Conservation (phyloP, 306 rosid species). For the Quercus ilex region DNA sequence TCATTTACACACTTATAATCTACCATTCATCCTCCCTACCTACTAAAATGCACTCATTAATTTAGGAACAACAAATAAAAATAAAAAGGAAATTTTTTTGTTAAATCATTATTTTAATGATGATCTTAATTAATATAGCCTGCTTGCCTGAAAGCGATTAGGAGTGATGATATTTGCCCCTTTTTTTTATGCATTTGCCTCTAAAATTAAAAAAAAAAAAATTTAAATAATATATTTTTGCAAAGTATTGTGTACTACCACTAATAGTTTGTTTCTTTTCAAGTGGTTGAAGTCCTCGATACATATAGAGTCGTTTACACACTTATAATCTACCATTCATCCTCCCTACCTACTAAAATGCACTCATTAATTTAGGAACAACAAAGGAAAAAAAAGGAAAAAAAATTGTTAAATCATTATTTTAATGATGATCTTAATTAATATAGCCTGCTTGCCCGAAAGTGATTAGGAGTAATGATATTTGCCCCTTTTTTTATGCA, state of each 20-base stretch:
- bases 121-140: no score
- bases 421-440: neutral
- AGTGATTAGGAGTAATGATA: neutral
- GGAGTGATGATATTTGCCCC: neutral
- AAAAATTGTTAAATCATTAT: neutral
- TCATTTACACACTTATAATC: no score
- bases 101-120: no score
- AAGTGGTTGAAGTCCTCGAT: no score
- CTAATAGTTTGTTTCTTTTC: neutral
- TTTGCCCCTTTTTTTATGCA: neutral
- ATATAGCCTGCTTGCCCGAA: neutral
- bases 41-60: neutral
- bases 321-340: no score
- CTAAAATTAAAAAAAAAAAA: no score
- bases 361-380: neutral
- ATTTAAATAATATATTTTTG: no score
- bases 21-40: neutral
- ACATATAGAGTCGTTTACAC: no score
- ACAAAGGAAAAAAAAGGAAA: neutral
- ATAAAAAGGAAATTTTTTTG: neutral
- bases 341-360: neutral
- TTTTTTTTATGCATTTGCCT: no score
- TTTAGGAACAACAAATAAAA: neutral
- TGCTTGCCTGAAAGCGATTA: neutral
- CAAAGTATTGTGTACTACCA: neutral